These are phyloP conservation scores for Leishmania major DNA, from an alignment of 208 protist species.

Conservation along the genomic window DNA sequence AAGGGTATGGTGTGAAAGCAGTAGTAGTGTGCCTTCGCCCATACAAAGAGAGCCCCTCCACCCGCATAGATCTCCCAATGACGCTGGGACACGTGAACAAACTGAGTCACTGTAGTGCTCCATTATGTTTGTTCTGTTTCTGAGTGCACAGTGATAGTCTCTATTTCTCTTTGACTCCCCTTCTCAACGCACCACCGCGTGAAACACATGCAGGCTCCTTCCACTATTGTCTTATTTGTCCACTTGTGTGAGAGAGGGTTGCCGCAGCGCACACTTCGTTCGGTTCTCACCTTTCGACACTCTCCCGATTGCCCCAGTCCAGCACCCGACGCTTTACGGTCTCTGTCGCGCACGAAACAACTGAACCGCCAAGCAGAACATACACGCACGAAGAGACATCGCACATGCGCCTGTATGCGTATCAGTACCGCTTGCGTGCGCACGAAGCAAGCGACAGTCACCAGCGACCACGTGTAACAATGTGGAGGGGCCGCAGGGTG, in stretches of 20 bases:
- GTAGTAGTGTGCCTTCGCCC: neutral
- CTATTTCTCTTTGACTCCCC: neutral
- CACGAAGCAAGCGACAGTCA: neutral
- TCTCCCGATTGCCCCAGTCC: neutral
- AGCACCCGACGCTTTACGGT: neutral
- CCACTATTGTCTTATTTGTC: neutral
- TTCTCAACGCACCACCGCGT: neutral
- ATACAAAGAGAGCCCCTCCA: neutral
- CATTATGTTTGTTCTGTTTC: neutral
- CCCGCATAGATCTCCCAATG: neutral
- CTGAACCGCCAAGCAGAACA: neutral
- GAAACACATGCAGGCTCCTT: neutral
- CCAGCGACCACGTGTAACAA: neutral
- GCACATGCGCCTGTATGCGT: neutral
- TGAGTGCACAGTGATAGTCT: neutral
- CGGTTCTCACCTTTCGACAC: neutral
- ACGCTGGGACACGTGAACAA: neutral
- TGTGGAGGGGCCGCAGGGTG: constrained; percentile 2
- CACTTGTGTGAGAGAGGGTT: neutral
- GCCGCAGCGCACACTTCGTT: neutral
- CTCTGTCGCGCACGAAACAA: neutral
- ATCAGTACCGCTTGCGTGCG: neutral
- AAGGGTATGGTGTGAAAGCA: neutral
- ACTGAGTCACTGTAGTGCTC: neutral
- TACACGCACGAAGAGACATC: neutral